A percentile compares a stretch with the other conserved stretches of the same genome.
phyloP scores from a whole-genome alignment of 345 rosid species.

The Eucalyptus rudis region DNA sequence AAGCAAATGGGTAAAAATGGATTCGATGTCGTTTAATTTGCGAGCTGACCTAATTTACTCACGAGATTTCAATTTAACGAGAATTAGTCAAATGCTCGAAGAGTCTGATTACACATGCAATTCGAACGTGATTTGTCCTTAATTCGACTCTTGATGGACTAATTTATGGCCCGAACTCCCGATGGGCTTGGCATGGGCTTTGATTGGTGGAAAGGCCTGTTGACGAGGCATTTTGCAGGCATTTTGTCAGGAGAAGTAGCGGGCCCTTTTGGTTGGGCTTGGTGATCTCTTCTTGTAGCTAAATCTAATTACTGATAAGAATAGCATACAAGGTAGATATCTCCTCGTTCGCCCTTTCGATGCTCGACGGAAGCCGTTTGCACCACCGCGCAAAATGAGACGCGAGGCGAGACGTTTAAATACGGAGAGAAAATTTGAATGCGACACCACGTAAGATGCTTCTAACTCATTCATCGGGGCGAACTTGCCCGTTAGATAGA shows the following conservation, averaged over 20 bases:
- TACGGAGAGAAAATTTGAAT: not conserved
- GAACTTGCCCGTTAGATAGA: too few species aligned
- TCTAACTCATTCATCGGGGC: not conserved
- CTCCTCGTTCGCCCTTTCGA: not conserved
- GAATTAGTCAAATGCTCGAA: not conserved
- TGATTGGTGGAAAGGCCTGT: not conserved
- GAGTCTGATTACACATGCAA: not conserved
- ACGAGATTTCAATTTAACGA: accelerated
- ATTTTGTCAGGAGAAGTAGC: not conserved
- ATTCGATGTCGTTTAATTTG: accelerated
- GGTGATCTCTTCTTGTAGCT: not conserved
- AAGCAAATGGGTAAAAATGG: not conserved
- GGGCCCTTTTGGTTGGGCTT: not conserved
- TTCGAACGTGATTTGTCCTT: not conserved
- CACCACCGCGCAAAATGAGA: not conserved
- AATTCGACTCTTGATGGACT: not conserved
- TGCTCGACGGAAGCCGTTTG: not conserved
- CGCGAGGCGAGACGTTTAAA: not conserved
- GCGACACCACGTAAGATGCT: accelerated
- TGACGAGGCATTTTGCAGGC: not conserved
- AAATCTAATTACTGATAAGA: not conserved
- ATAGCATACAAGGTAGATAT: accelerated
- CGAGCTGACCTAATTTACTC: not conserved
- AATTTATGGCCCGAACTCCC: not conserved
- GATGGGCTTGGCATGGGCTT: not conserved